Conservation (phyloP, 176 grass and related monocot genomes). For the Lolium rigidum region DNA sequence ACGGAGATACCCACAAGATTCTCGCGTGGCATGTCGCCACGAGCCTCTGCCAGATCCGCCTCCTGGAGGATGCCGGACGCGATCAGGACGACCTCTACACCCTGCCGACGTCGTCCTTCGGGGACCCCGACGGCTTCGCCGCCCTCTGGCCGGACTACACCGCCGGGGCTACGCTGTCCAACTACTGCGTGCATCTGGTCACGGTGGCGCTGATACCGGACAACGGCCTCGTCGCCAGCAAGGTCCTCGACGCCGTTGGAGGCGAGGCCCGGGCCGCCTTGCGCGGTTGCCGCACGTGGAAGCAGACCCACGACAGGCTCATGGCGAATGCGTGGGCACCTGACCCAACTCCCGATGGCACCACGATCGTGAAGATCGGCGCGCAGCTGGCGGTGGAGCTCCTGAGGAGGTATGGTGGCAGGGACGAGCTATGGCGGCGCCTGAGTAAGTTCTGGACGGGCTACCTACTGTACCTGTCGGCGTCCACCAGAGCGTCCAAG, state of each 20-base stretch:
- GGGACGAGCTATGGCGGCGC: neutral
- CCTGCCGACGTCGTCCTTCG: neutral
- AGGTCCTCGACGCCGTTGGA: neutral
- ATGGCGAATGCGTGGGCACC: neutral
- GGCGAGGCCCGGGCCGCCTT: neutral
- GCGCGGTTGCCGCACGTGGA: neutral
- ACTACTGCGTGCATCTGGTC: slow-evolving; percentile 21
- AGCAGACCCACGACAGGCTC: neutral
- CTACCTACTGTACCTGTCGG: slow-evolving; percentile 16
- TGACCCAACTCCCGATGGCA: neutral
- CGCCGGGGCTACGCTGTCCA: neutral
- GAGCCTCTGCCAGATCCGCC: slow-evolving; percentile 19
- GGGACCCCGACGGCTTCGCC: neutral
- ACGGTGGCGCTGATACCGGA: neutral
- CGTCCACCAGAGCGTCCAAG: neutral
- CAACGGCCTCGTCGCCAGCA: slow-evolving; percentile 20
- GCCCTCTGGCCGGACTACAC: neutral
- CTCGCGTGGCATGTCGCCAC: neutral
- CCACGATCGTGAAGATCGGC: neutral
- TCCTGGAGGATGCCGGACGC: neutral
- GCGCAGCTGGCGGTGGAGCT: neutral
- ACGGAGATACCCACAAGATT: slow-evolving; percentile 9
- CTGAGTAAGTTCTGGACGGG: slow-evolving; percentile 3
- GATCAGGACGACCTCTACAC: neutral
- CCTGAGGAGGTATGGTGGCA: fast-evolving